phyloP scores from a whole-genome alignment of 2,329 filamentous ascomycete genomes.

The Pseudogymnoascus sp. region DNA sequence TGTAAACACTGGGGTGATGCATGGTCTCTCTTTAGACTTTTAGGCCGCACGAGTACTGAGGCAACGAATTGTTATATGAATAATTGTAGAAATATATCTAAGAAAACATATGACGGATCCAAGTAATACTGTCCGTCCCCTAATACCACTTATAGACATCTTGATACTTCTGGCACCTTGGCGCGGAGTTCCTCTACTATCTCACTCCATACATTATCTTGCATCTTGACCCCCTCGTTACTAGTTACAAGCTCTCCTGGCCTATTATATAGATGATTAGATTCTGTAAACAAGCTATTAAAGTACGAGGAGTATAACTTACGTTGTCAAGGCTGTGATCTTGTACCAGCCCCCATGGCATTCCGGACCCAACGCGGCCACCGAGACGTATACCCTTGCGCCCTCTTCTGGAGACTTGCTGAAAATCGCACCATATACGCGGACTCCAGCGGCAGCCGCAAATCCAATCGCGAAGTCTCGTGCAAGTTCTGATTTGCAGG shows the following conservation, averaged over 20 bases:
- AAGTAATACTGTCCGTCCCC: no score
- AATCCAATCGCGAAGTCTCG: constrained; percentile 4
- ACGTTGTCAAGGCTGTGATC: not conserved
- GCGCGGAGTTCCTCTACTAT: not conserved
- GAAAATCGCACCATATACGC: not conserved
- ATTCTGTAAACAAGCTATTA: not conserved
- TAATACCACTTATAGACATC: no score
- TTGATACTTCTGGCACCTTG: not conserved
- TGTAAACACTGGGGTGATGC: no score
- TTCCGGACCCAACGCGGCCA: not conserved
- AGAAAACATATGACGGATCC: no score
- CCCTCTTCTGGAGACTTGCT: not conserved
- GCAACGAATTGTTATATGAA: no score
- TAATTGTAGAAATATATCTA: no score
- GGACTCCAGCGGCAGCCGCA: not conserved
- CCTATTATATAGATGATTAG: not conserved
- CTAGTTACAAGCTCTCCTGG: not conserved
- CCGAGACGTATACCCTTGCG: not conserved
- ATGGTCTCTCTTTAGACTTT: no score
- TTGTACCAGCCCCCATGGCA: not conserved
- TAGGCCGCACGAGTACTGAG: no score
- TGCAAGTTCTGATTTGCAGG: constrained; percentile 12
- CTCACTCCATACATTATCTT: constrained; percentile 2
- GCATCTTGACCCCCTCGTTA: not conserved
- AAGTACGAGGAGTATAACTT: not conserved